A percentile compares a stretch with the other conserved stretches of the same genome.
Evolutionary conservation across 2,329 filamentous ascomycete species (phyloP).

Genomic region (Botrytis galanthina): DNA sequence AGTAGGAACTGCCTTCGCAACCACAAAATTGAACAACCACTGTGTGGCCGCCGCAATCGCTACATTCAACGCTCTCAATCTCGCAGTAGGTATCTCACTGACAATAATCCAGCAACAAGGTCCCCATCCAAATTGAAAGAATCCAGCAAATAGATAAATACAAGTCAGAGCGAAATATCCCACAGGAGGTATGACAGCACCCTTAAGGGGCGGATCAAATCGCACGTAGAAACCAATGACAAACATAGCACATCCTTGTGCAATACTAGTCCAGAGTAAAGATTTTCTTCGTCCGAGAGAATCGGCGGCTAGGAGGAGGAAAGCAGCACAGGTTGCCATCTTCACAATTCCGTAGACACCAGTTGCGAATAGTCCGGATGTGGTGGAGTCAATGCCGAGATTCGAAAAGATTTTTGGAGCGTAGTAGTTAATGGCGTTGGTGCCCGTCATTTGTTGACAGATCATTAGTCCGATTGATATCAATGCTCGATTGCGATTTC

Average conservation of each 20-base stretch:
- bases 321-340: slow-evolving; percentile 59
- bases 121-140: slow-evolving; percentile 71
- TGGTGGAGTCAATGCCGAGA: slow-evolving; percentile 57
- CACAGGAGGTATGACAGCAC: slow-evolving; percentile 56
- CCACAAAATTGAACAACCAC: slow-evolving; percentile 73
- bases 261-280: slow-evolving; percentile 63
- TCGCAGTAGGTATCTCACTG: slow-evolving; percentile 66
- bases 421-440: slow-evolving; percentile 50
- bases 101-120: slow-evolving; percentile 67
- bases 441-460: slow-evolving; percentile 61
- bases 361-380: slow-evolving; percentile 65
- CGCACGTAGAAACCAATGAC: slow-evolving; percentile 71
- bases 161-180: slow-evolving; percentile 69
- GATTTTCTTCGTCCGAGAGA: slow-evolving; percentile 59
- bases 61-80: slow-evolving; percentile 65
- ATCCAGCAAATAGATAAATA: slow-evolving; percentile 69
- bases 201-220: slow-evolving; percentile 55
- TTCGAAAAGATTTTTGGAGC: slow-evolving; percentile 67
- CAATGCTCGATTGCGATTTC: slow-evolving; percentile 62
- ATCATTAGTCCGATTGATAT: slow-evolving; percentile 63
- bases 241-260: slow-evolving; percentile 62
- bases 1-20: slow-evolving; percentile 64
- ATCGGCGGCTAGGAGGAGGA: slow-evolving; percentile 67
- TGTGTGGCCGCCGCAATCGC: slow-evolving; percentile 66
- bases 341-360: slow-evolving; percentile 74